phyloP scores from a whole-genome alignment of 208 protist species.

The Leishmania aethiopica region DNA sequence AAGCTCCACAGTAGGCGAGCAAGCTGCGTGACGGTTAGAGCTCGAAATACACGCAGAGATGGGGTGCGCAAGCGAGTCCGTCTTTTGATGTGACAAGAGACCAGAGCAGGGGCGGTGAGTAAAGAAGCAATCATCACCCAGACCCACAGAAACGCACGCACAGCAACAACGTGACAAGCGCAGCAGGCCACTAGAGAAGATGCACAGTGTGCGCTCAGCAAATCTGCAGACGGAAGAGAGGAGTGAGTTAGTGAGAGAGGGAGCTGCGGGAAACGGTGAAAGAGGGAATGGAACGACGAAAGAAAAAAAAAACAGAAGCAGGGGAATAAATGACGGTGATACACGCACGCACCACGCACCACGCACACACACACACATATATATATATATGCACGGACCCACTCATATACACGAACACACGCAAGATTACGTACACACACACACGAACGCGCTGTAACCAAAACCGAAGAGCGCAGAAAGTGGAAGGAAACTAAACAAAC shows the following conservation, averaged over 20 bases:
- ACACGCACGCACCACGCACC: not conserved
- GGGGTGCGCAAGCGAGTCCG: not conserved
- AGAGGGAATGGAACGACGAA: not conserved
- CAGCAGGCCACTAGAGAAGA: not conserved
- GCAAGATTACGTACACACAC: not conserved
- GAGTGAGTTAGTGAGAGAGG: not conserved
- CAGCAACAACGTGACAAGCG: not conserved
- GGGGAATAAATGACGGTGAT: conserved; percentile 3
- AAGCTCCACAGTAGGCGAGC: not conserved
- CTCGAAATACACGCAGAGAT: not conserved
- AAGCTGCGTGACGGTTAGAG: not conserved
- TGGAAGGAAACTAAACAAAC: not conserved
- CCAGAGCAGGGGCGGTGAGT: not conserved
- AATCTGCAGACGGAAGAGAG: not conserved
- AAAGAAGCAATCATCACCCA: not conserved
- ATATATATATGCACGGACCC: not conserved
- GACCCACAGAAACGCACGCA: not conserved
- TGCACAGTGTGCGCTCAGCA: not conserved
- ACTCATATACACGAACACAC: not conserved
- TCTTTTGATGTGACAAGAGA: too few species aligned
- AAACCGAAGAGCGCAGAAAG: not conserved
- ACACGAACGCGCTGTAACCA: not conserved
- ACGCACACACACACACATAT: not conserved
- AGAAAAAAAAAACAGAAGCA: not conserved
- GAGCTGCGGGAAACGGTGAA: not conserved